Percentiles rank a stretch among this genome's conserved stretches.
Conservation (phyloP, 345 rosid genomes). For the Salix dunnii region DNA sequence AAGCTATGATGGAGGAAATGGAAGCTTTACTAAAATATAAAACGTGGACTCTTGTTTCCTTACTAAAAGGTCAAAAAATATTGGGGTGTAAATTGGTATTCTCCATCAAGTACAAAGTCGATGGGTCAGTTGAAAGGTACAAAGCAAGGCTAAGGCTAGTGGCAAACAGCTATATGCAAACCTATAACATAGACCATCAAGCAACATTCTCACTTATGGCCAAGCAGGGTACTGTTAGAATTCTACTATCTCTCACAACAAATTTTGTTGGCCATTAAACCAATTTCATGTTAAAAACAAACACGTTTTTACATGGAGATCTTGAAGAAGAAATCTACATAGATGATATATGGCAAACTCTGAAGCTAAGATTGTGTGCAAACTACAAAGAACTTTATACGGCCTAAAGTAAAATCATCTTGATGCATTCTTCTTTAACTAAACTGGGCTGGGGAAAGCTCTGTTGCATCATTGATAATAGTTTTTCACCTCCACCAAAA, state of each 20-base stretch:
- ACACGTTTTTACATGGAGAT: not conserved
- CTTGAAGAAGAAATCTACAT: not conserved
- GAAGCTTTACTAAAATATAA: not conserved
- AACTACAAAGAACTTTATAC: not conserved
- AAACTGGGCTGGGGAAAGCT: slow-evolving; percentile 28
- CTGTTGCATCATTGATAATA: slow-evolving; percentile 25
- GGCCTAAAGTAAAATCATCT: not conserved
- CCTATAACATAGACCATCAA: not conserved
- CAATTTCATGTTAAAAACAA: not conserved
- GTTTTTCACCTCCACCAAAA: slow-evolving; percentile 32
- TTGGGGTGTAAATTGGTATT: not conserved
- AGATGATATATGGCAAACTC: not conserved
- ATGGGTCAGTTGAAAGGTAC: not conserved
- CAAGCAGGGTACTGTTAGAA: not conserved
- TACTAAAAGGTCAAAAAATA: not conserved
- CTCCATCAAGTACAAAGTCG: not conserved
- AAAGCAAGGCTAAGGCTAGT: not conserved
- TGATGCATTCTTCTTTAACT: not conserved
- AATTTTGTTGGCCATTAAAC: not conserved
- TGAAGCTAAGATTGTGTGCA: not conserved
- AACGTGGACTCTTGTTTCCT: not conserved
- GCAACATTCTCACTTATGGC: not conserved
- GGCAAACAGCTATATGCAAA: not conserved
- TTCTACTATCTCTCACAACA: not conserved
- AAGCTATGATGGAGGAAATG: slow-evolving; percentile 10